Evolutionary conservation across 257 asterid species (phyloP).

Genomic region (Mentha longifolia): DNA sequence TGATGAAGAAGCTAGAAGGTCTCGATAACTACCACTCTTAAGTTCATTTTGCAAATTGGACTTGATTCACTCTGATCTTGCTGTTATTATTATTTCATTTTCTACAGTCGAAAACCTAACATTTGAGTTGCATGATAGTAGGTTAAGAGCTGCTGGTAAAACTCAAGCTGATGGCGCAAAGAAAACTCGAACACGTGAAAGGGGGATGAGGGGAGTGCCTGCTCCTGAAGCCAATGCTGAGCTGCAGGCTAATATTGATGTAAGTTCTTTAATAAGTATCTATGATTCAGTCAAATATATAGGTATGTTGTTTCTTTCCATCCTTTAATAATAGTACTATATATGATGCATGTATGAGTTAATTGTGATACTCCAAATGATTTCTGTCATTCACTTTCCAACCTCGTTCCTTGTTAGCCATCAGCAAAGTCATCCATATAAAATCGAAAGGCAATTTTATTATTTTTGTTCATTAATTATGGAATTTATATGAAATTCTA

Average conservation of each 20-base stretch:
- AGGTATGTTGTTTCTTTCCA: background rate
- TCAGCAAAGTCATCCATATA: background rate
- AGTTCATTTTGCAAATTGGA: background rate
- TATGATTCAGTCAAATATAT: background rate
- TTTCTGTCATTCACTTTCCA: background rate
- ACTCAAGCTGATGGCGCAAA: constrained; percentile 55
- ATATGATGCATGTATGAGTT: background rate
- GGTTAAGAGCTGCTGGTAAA: constrained; percentile 76
- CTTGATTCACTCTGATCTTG: constrained; percentile 15
- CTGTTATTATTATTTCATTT: background rate
- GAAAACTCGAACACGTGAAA: constrained; percentile 72
- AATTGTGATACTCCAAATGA: background rate
- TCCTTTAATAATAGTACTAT: background rate
- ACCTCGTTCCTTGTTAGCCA: background rate
- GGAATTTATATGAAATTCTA: background rate
- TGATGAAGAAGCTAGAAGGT: constrained; percentile 94
- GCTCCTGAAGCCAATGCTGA: constrained; percentile 94
- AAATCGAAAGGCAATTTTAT: background rate
- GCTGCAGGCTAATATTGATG: constrained; percentile 82
- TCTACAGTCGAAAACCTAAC: background rate
- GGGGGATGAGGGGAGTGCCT: constrained; percentile 61
- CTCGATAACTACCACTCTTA: constrained; percentile 3
- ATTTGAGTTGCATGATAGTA: constrained; percentile 33
- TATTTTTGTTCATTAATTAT: background rate
- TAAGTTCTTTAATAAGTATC: constrained; percentile 41